These are phyloP conservation scores for Volvox reticuliferus DNA, from an alignment of 139 green algal species.

Conservation along the genomic window DNA sequence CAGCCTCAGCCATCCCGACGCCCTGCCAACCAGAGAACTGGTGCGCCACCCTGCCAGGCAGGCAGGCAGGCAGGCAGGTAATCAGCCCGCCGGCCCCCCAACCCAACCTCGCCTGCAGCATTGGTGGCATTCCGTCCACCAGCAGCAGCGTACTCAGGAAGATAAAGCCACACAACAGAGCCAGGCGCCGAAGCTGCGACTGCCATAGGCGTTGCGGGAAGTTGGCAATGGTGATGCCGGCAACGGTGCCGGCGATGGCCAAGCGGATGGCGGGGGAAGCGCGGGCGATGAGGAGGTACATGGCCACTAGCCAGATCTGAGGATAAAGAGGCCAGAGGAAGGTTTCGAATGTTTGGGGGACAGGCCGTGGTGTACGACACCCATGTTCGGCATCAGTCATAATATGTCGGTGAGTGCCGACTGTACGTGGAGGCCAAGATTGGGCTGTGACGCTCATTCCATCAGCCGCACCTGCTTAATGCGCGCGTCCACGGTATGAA, in stretches of 20 bases:
- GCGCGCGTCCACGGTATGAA: slow-evolving; percentile 74
- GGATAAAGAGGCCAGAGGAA: not conserved
- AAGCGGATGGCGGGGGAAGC: slow-evolving; percentile 57
- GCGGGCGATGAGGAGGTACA: slow-evolving; percentile 79
- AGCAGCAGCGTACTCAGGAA: slow-evolving; percentile 69
- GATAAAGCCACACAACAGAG: slow-evolving; percentile 70
- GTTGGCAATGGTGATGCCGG: slow-evolving; percentile 56
- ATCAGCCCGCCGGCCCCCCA: not conserved
- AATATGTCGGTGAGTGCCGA: too few species aligned
- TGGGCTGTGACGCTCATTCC: too few species aligned
- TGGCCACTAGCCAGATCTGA: slow-evolving; percentile 80
- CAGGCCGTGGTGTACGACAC: not conserved
- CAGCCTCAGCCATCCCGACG: too few species aligned
- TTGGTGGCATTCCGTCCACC: slow-evolving; percentile 76
- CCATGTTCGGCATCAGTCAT: not conserved
- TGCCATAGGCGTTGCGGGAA: slow-evolving; percentile 72
- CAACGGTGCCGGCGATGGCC: slow-evolving; percentile 58
- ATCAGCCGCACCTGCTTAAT: slow-evolving; percentile 70
- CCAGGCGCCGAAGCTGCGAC: slow-evolving; percentile 77
- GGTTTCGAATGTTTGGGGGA: not conserved
- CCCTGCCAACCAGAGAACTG: too few species aligned
- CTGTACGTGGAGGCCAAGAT: too few species aligned
- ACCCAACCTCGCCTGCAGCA: slow-evolving; percentile 60
- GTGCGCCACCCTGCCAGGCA: not conserved
- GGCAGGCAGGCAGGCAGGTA: not conserved